Percentiles rank a stretch among this genome's conserved stretches.
Conservation (phyloP, 176 grass and related monocot genomes). For the Aechmea fasciata region DNA sequence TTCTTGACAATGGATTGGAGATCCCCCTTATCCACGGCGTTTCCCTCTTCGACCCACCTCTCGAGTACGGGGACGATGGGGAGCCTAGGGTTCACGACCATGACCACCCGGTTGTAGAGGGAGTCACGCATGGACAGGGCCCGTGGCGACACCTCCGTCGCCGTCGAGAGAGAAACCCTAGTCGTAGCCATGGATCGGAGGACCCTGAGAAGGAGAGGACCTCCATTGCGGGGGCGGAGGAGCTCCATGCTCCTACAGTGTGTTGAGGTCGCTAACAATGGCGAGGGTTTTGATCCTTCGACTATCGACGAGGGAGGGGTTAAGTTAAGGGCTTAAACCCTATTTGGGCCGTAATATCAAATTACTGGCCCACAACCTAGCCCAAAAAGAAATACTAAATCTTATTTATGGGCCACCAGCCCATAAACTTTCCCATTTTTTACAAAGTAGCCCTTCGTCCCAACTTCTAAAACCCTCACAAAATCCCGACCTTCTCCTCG, state of each 20-base stretch:
- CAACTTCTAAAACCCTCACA: too few relatives aligned
- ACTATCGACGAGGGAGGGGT: not conserved
- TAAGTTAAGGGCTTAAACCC: not conserved
- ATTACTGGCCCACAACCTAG: too few relatives aligned
- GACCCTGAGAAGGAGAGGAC: not conserved
- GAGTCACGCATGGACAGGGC: not conserved
- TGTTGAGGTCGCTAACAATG: not conserved
- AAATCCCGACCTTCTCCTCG: too few relatives aligned
- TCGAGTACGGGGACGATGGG: constrained; percentile 35
- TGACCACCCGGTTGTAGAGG: constrained; percentile 21
- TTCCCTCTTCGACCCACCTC: constrained; percentile 31
- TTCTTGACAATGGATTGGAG: constrained; percentile 38
- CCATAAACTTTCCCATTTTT: too few relatives aligned
- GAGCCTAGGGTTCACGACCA: constrained; percentile 12
- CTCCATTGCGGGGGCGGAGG: not conserved
- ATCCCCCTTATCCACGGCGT: constrained; percentile 23
- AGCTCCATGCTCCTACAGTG: not conserved
- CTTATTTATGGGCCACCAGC: too few relatives aligned
- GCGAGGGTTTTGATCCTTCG: not conserved
- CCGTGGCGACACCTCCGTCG: not conserved
- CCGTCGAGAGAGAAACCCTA: constrained; percentile 10
- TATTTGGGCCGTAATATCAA: too few relatives aligned
- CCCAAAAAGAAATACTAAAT: too few relatives aligned
- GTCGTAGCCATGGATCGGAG: constrained; percentile 4
- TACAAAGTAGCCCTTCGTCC: too few relatives aligned